Evolutionary conservation across 2,329 filamentous ascomycete genomes (phyloP).

Genomic region (Septoria petroselini): DNA sequence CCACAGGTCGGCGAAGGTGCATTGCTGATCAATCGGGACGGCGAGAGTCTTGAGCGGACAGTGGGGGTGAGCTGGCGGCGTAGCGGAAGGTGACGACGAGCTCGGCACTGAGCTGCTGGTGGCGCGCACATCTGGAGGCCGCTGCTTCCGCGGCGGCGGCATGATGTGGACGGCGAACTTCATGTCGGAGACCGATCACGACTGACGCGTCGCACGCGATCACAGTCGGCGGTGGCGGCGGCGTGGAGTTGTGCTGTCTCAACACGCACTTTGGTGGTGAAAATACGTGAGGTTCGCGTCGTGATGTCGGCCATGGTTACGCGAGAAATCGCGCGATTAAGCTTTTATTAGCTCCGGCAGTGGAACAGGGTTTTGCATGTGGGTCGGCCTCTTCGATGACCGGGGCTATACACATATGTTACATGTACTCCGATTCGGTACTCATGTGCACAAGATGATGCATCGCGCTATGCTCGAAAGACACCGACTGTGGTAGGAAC

Average conservation of each 20-base stretch:
- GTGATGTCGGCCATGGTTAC: neutral
- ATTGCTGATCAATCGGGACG: constrained; percentile 1
- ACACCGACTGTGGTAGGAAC: constrained; percentile 23
- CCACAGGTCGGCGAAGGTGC: constrained; percentile 7
- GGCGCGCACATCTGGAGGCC: neutral
- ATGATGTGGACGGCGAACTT: constrained; percentile 13
- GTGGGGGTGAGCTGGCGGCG: neutral
- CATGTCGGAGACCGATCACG: neutral
- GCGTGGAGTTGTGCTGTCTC: neutral
- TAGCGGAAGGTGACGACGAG: neutral
- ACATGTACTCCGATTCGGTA: neutral
- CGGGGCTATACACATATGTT: neutral
- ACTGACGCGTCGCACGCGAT: neutral
- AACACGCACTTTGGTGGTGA: no score
- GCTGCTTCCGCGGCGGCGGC: constrained; percentile 10
- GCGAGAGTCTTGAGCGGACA: constrained; percentile 2
- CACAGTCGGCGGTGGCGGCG: neutral
- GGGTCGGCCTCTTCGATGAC: neutral
- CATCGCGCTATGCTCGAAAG: constrained; percentile 14
- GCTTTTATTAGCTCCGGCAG: neutral
- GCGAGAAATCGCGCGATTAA: neutral
- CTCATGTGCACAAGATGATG: neutral
- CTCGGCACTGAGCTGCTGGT: neutral
- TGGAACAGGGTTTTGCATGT: no score
- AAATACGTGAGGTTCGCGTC: neutral